Conservation (phyloP, 2,329 filamentous ascomycete genomes). For the Phaeosphaeria sp. region DNA sequence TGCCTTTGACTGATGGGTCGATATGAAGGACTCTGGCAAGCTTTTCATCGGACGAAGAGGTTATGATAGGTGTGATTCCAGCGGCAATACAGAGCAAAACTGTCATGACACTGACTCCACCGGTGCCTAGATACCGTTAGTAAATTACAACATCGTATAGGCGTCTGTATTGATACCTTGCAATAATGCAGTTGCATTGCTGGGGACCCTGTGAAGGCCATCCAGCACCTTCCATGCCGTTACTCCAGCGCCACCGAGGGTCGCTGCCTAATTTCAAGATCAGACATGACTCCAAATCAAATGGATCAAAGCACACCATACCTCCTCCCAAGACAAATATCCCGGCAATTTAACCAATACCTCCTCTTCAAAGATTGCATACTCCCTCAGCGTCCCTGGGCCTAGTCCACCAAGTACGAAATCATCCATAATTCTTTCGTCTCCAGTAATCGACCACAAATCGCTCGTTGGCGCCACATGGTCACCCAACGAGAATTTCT, state of each 20-base stretch:
- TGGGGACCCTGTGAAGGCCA: constrained; percentile 12
- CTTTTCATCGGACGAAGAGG: constrained; percentile 63
- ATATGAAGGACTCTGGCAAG: constrained; percentile 55
- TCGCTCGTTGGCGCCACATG: constrained; percentile 26
- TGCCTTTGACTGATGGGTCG: constrained; percentile 36
- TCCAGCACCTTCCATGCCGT: constrained; percentile 33
- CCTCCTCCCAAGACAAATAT: constrained; percentile 36
- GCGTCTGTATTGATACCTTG: constrained; percentile 9
- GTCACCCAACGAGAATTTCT: constrained; percentile 27
- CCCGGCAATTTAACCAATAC: constrained; percentile 29
- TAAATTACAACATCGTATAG: neutral
- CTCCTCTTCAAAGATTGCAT: constrained; percentile 32
- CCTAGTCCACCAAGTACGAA: constrained; percentile 14
- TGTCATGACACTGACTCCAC: constrained; percentile 49
- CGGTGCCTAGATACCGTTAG: constrained; percentile 37
- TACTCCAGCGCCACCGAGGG: constrained; percentile 29
- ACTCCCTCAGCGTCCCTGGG: constrained; percentile 31
- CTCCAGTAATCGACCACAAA: constrained; percentile 12
- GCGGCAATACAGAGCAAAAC: constrained; percentile 33
- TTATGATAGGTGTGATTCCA: constrained; percentile 59
- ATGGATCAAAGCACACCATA: too few species aligned
- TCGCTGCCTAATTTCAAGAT: constrained; percentile 19
- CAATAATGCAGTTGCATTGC: constrained; percentile 20
- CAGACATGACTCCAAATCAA: too few species aligned
- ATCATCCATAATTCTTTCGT: constrained; percentile 12